Percentiles rank a stretch among this genome's conserved stretches.
phyloP scores from a whole-genome alignment of 1,284 basidiomycete species.

The Hemileia vastatrix region DNA sequence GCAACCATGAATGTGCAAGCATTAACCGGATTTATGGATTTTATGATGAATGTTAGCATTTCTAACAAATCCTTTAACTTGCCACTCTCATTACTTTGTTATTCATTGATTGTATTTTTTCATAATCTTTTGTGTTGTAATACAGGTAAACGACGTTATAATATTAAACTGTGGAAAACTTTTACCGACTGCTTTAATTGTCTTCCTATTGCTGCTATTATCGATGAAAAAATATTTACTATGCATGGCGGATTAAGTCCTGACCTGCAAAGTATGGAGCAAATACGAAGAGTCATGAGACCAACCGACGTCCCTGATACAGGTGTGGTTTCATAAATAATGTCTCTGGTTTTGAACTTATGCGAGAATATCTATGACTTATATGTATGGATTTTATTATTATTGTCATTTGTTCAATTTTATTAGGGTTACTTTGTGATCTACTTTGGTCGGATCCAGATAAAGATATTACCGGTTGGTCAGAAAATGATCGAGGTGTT shows the following conservation, averaged over 20 bases:
- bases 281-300: conserved; percentile 97
- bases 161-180: conserved; percentile 97
- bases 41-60: conserved; percentile 90
- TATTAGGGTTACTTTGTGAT: conserved; percentile 78
- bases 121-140: conserved; percentile 3
- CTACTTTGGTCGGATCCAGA: conserved; percentile 98
- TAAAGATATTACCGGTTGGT: conserved; percentile 99
- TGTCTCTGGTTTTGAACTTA: neutral
- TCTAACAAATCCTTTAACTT: too few relatives aligned
- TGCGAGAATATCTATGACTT: neutral
- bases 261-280: conserved; percentile 98
- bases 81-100: neutral
- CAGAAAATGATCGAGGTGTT: conserved; percentile 98
- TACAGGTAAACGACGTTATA: conserved; percentile 87
- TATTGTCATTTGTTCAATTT: neutral
- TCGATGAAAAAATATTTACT: conserved; percentile 94
- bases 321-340: conserved; percentile 53
- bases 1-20: conserved; percentile 88
- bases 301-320: conserved; percentile 99
- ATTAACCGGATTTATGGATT: conserved; percentile 95
- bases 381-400: neutral
- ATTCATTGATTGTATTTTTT: conserved; percentile 2
- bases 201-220: conserved; percentile 87
- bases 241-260: conserved; percentile 80
- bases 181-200: conserved; percentile 97